These are phyloP conservation scores for Fusarium begoniae DNA, from an alignment of 2,329 filamentous ascomycete species.

Conservation along the genomic window DNA sequence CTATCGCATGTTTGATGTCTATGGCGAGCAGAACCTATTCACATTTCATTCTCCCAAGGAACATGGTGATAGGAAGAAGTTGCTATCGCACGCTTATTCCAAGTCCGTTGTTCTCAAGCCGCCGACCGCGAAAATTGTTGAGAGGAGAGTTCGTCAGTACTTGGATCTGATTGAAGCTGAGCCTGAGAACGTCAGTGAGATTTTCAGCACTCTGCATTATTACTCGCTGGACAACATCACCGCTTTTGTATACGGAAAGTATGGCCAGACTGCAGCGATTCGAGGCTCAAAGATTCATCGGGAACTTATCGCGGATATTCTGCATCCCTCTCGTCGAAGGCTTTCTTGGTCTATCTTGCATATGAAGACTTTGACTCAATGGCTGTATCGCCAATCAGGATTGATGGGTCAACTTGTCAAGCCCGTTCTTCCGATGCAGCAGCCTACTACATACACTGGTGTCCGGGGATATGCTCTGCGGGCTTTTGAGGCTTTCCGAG, in stretches of 20 bases:
- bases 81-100: slow-evolving; percentile 61
- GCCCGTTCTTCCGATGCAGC: slow-evolving; percentile 31
- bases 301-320: slow-evolving; percentile 21
- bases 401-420: background rate
- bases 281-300: slow-evolving; percentile 15
- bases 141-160: slow-evolving; percentile 27
- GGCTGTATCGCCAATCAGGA: slow-evolving; percentile 19
- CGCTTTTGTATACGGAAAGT: slow-evolving; percentile 21
- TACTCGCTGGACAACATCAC: slow-evolving; percentile 33
- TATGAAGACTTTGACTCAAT: slow-evolving; percentile 12
- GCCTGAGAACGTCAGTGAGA: slow-evolving; percentile 20
- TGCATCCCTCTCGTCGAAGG: slow-evolving; percentile 27
- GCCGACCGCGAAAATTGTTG: slow-evolving; percentile 18
- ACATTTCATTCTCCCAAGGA: slow-evolving; percentile 55
- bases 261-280: slow-evolving; percentile 23
- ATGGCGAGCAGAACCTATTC: slow-evolving; percentile 62
- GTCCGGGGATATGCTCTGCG: slow-evolving; percentile 22
- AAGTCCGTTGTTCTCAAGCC: slow-evolving; percentile 53
- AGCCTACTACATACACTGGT: slow-evolving; percentile 29
- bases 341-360: slow-evolving; percentile 30
- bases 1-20: slow-evolving; percentile 65
- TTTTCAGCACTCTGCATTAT: slow-evolving; percentile 32
- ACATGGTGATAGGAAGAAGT: slow-evolving; percentile 61
- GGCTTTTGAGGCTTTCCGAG: slow-evolving; percentile 16
- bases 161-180: slow-evolving; percentile 14